Conservation (phyloP, 2,329 filamentous ascomycete species). For the Exserohilum rostratum region DNA sequence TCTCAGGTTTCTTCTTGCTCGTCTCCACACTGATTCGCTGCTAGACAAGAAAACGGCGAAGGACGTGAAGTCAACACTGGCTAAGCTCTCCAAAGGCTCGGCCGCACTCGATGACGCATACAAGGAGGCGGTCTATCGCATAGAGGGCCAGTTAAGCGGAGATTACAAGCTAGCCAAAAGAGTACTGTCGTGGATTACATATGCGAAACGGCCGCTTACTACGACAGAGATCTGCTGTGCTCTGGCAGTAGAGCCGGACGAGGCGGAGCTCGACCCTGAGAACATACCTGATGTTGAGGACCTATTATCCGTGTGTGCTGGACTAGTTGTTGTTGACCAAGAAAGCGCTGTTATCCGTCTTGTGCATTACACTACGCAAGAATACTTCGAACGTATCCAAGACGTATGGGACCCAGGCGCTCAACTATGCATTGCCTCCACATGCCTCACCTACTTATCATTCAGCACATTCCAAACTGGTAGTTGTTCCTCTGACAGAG, state of each 20-base stretch:
- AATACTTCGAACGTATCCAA: constrained; percentile 33
- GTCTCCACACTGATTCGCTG: constrained; percentile 17
- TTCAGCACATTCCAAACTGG: constrained; percentile 29
- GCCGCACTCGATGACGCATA: constrained; percentile 15
- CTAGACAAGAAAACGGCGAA: constrained; percentile 13
- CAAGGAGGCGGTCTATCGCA: constrained; percentile 34
- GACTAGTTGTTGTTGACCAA: constrained; percentile 24
- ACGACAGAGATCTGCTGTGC: constrained; percentile 20
- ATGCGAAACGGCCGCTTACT: constrained; percentile 21
- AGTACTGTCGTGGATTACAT: constrained; percentile 22
- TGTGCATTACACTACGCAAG: constrained; percentile 35
- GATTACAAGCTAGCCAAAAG: constrained; percentile 45
- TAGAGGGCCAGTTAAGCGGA: constrained; percentile 47
- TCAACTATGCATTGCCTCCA: constrained; percentile 19
- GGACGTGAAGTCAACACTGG: constrained; percentile 9
- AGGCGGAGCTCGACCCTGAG: constrained; percentile 13
- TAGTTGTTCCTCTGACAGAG: constrained; percentile 17
- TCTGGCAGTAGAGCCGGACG: constrained; percentile 14
- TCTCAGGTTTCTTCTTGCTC: constrained; percentile 18
- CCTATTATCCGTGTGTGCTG: constrained; percentile 26
- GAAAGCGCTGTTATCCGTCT: constrained; percentile 34
- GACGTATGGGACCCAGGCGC: constrained; percentile 33
- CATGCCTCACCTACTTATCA: constrained; percentile 40
- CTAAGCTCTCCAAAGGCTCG: constrained; percentile 8
- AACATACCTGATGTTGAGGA: constrained; percentile 19